Conservation (phyloP, 2,329 filamentous ascomycete genomes). For the Sporothrix brasiliensis region DNA sequence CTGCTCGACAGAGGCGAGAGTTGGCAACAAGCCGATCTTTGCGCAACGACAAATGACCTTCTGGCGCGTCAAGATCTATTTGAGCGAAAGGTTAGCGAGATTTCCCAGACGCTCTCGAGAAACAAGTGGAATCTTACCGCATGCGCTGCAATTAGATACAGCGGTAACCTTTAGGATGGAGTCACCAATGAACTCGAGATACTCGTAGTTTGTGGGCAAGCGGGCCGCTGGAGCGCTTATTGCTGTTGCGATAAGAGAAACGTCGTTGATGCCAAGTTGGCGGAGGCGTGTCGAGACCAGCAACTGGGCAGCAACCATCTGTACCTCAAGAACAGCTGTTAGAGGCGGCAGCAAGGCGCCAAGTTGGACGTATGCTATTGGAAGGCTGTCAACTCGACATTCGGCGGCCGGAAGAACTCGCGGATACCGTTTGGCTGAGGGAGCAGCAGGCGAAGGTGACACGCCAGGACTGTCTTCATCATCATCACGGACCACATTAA, state of each 20-base stretch:
- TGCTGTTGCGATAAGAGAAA: slow-evolving; percentile 65
- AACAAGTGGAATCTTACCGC: slow-evolving; percentile 47
- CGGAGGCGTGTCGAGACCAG: slow-evolving; percentile 55
- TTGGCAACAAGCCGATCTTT: slow-evolving; percentile 78
- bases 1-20: slow-evolving; percentile 66
- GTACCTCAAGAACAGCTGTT: slow-evolving; percentile 67
- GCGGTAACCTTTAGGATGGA: slow-evolving; percentile 76
- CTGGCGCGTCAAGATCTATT: slow-evolving; percentile 68
- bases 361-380: slow-evolving; percentile 51
- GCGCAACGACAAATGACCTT: slow-evolving; percentile 70
- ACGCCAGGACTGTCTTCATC: background rate
- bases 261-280: slow-evolving; percentile 56
- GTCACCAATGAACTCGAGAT: slow-evolving; percentile 86
- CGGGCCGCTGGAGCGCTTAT: slow-evolving; percentile 67
- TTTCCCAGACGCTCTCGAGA: background rate
- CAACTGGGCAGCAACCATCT: slow-evolving; percentile 65
- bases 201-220: slow-evolving; percentile 72
- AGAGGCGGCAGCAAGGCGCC: slow-evolving; percentile 73
- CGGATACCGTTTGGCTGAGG: slow-evolving; percentile 49
- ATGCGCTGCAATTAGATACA: slow-evolving; percentile 63
- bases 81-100: background rate
- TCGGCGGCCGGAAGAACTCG: slow-evolving; percentile 51
- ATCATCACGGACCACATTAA: slow-evolving; percentile 19
- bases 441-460: background rate
- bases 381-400: slow-evolving; percentile 56